Base-by-base conservation (phyloP, 108 stramenopile species). In the Pseudonitzschia pungens region DNA sequence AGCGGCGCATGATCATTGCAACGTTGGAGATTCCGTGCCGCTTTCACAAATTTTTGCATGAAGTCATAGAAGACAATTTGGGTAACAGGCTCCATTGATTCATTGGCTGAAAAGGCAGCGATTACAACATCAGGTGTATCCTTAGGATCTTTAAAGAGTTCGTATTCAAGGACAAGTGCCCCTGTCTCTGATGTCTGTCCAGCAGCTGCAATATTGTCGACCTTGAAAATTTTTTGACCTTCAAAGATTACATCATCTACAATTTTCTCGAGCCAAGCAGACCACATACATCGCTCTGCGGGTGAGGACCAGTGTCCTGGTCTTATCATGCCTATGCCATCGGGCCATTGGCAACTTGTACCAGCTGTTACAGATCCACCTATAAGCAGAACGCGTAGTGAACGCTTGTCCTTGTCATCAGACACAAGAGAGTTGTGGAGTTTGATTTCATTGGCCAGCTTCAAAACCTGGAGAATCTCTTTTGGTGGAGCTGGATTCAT, bases 1-100 rank as follows among this genome's bases (percentile, higher is more conserved):
- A 72, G 40, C 41, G 71, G 71, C 9, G 59, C 36, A 27, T 72
- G 5, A 64, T 63, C 36, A 32, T 72, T 36, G 41, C 71, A 72
- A 4, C 32, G 28, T 11, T 62, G 60, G 62, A 72, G 71, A 41
- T 21, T 26, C 22, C 64, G 71, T 18, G 71, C 71, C 10, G 71
- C 71, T 8, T 41, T 40, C 16, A 72, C 36, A 65, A 41, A 72
- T 11, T 62, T 33, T 43, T 54, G 71, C 31, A 72, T 33, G 5
- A 28, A 26, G 4, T 43, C 33, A 24, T 65, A 0, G 15, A 43
- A 24, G 11, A 40, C 36, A 28, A 16, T 5, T 41, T 65, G 7
- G 42, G 33, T 14, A 18, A 58, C 56, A 24, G 53, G 33, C 58
- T 57, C 36, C 54, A 20, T 24, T 22, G 55, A 55, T 18, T 71